Percentiles rank a stretch among this genome's conserved stretches.
Conservation (phyloP, 2,329 filamentous ascomycete species). For the Stemphylium lycopersici region DNA sequence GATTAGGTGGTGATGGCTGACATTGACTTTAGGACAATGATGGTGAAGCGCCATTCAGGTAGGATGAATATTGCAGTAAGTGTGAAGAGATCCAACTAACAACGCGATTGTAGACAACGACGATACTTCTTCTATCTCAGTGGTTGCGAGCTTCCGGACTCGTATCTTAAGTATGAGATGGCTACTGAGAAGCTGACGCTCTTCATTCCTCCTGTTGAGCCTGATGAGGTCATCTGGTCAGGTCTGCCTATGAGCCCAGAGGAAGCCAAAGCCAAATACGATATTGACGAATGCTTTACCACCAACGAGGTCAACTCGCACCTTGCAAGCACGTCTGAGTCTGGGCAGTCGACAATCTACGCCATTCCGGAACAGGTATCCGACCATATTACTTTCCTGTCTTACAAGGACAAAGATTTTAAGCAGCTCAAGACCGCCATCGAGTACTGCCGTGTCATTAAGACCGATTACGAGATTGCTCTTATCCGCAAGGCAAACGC, state of each 20-base stretch:
- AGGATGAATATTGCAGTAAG: slow-evolving; percentile 23
- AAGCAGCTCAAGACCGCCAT: slow-evolving; percentile 67
- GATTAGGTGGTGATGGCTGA: too few relatives aligned
- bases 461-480: slow-evolving; percentile 83
- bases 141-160: slow-evolving; percentile 81
- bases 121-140: slow-evolving; percentile 95
- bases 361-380: slow-evolving; percentile 81
- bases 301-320: slow-evolving; percentile 77
- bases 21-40: slow-evolving; percentile 71
- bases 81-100: neutral
- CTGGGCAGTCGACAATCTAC: slow-evolving; percentile 63
- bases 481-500: slow-evolving; percentile 81
- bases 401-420: slow-evolving; percentile 70
- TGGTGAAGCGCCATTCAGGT: slow-evolving; percentile 80
- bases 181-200: slow-evolving; percentile 74
- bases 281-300: slow-evolving; percentile 72
- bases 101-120: slow-evolving; percentile 67
- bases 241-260: slow-evolving; percentile 79
- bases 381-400: slow-evolving; percentile 71
- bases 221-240: slow-evolving; percentile 92
- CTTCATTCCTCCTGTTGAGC: slow-evolving; percentile 87
- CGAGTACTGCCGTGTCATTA: slow-evolving; percentile 79
- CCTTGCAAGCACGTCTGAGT: slow-evolving; percentile 63
- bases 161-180: slow-evolving; percentile 81
- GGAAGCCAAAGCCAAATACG: slow-evolving; percentile 73